Evolutionary conservation across 1,284 basidiomycete species (phyloP).

Genomic region (Pterulicium gracile): DNA sequence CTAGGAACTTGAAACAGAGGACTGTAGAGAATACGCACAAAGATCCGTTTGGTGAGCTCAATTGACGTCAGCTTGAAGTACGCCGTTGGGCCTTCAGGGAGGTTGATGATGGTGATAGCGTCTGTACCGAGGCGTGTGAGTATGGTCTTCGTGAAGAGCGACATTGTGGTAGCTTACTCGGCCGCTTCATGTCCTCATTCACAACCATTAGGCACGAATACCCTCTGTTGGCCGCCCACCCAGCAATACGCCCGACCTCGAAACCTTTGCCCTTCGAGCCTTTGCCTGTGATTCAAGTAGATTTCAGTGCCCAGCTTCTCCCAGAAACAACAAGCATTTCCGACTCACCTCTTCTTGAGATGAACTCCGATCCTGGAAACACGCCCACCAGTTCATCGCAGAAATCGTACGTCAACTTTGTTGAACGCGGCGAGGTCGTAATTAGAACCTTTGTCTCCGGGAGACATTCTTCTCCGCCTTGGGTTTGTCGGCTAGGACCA

Average conservation of each 20-base stretch:
- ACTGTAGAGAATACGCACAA: slow-evolving; percentile 30
- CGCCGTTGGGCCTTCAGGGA: slow-evolving; percentile 90
- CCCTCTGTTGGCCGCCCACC: slow-evolving; percentile 85
- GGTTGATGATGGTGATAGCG: slow-evolving; percentile 84
- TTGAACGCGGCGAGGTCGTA: slow-evolving; percentile 84
- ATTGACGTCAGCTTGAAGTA: slow-evolving; percentile 94
- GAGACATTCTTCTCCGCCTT: not conserved
- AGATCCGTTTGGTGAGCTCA: slow-evolving; percentile 78
- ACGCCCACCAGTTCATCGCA: slow-evolving; percentile 87
- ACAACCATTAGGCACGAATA: slow-evolving; percentile 89
- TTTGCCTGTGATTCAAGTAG: too few relatives aligned
- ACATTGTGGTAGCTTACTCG: slow-evolving; percentile 50
- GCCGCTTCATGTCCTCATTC: slow-evolving; percentile 89
- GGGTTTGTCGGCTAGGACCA: not conserved
- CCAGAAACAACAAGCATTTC: too few relatives aligned
- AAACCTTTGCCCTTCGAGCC: slow-evolving; percentile 91
- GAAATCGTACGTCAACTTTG: slow-evolving; percentile 77
- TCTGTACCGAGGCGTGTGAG: too few relatives aligned
- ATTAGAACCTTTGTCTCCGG: slow-evolving; percentile 79
- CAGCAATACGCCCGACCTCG: slow-evolving; percentile 87
- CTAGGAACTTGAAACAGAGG: not conserved
- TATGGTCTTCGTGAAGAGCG: slow-evolving; percentile 2
- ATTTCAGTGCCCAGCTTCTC: too few relatives aligned
- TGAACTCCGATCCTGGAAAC: slow-evolving; percentile 93
- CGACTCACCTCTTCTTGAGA: slow-evolving; percentile 81